Evolutionary conservation across 148 eudicot species (phyloP).

Genomic region (Simmondsia chinensis): DNA sequence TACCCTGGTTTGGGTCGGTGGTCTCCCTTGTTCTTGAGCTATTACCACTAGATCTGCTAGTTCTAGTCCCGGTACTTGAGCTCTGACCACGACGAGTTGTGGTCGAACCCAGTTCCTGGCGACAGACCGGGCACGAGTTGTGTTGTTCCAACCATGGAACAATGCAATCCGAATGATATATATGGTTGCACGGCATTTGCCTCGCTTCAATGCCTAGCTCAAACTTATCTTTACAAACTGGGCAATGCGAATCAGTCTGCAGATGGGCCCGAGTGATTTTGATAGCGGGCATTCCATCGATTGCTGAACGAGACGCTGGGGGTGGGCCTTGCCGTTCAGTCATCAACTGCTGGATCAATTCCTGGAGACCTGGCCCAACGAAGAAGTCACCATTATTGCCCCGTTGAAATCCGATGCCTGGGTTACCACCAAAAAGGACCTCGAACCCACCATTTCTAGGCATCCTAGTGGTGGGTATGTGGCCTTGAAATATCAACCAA

Average conservation of each 20-base stretch:
- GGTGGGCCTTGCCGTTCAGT: conserved; percentile 81
- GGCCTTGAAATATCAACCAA: conserved; percentile 62
- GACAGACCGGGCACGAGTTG: conserved; percentile 95
- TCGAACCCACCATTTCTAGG: conserved; percentile 45
- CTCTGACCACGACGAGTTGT: conserved; percentile 20
- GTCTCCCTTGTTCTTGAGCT: conserved; percentile 21
- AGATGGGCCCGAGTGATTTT: conserved; percentile 66
- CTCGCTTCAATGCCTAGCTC: conserved; percentile 74
- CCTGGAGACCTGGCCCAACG: conserved; percentile 67
- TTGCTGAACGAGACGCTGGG: conserved; percentile 77
- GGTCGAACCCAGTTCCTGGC: conserved; percentile 57
- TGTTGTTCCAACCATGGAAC: conserved; percentile 92
- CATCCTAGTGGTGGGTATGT: conserved; percentile 38
- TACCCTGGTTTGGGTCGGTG: no score
- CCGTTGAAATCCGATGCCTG: conserved; percentile 32
- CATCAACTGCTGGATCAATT: conserved; percentile 69
- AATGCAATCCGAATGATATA: conserved; percentile 85
- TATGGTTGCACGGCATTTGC: conserved; percentile 83
- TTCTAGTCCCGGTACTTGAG: conserved; percentile 20
- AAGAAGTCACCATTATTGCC: conserved; percentile 49
- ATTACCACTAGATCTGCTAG: no score
- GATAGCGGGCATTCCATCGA: conserved; percentile 83
- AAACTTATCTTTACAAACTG: conserved; percentile 83
- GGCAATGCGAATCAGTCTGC: conserved; percentile 74
- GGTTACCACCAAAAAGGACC: conserved; percentile 36